Evolutionary conservation across 2,329 filamentous ascomycete genomes (phyloP).

Genomic region (Monilinia laxa): DNA sequence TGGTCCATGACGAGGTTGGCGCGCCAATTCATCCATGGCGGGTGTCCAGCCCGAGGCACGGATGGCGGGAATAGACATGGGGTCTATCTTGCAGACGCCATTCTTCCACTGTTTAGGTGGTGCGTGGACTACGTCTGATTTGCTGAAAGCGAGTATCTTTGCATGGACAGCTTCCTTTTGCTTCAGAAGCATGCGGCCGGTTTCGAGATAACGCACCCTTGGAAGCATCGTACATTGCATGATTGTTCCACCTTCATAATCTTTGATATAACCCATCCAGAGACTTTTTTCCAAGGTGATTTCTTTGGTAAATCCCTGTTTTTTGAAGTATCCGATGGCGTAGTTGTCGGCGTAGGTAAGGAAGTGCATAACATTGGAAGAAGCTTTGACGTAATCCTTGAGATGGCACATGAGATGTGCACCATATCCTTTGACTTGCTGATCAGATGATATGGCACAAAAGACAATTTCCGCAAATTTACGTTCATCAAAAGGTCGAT

Average conservation of each 20-base stretch:
- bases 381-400: conserved; percentile 97
- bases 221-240: conserved; percentile 99
- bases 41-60: conserved; percentile 91
- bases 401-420: conserved; percentile 97
- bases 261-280: conserved; percentile 99
- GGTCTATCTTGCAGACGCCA: conserved; percentile 73
- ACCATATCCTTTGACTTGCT: conserved; percentile 98
- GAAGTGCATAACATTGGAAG: conserved; percentile 96
- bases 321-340: conserved; percentile 98
- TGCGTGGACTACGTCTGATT: conserved; percentile 81
- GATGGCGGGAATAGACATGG: conserved; percentile 83
- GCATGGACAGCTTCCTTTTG: conserved; percentile 94
- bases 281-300: conserved; percentile 86
- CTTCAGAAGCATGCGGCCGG: conserved; percentile 90
- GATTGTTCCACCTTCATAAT: conserved; percentile 97
- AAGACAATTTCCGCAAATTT: conserved; percentile 98
- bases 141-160: conserved; percentile 89
- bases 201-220: conserved; percentile 89
- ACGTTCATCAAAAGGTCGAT: conserved; percentile 87
- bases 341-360: conserved; percentile 99
- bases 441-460: conserved; percentile 94
- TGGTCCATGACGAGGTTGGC: conserved; percentile 90
- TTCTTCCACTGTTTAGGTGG: conserved; percentile 86
- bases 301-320: conserved; percentile 98
- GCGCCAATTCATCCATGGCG: conserved; percentile 95